A percentile compares a stretch with the other conserved stretches of the same genome.
phyloP scores from a whole-genome alignment of 2,329 filamentous ascomycete genomes.

The Ophiostoma sp. region DNA sequence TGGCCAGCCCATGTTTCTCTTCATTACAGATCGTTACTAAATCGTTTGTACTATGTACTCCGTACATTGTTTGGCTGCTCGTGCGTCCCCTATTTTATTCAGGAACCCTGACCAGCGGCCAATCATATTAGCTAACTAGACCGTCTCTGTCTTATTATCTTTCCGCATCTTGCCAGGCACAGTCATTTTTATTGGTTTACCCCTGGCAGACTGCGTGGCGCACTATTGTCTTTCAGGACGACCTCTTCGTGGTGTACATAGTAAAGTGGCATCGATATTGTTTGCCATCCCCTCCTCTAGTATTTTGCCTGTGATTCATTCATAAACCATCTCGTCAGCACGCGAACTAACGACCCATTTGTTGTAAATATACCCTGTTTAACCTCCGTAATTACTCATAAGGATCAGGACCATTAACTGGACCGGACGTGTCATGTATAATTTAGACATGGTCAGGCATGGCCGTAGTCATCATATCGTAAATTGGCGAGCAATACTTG shows the following conservation, averaged over 20 bases:
- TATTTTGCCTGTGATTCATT: neutral
- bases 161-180: neutral
- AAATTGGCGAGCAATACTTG: neutral
- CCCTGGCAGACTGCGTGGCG: conserved; percentile 9
- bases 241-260: neutral
- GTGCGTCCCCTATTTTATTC: neutral
- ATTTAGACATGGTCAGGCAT: neutral
- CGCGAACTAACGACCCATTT: neutral
- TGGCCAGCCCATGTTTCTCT: neutral
- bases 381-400: conserved; percentile 3
- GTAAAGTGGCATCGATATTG: conserved; percentile 2
- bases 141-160: neutral
- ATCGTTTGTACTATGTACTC: neutral
- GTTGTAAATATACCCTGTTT: neutral
- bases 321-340: neutral
- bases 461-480: neutral
- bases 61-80: neutral
- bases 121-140: neutral
- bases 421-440: neutral
- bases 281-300: neutral
- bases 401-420: neutral
- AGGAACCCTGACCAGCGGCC: neutral
- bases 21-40: neutral
- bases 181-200: conserved; percentile 2
- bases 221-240: neutral